Base-by-base conservation (phyloP, 2,329 filamentous ascomycete genomes). In the Davidsoniella australis region DNA sequence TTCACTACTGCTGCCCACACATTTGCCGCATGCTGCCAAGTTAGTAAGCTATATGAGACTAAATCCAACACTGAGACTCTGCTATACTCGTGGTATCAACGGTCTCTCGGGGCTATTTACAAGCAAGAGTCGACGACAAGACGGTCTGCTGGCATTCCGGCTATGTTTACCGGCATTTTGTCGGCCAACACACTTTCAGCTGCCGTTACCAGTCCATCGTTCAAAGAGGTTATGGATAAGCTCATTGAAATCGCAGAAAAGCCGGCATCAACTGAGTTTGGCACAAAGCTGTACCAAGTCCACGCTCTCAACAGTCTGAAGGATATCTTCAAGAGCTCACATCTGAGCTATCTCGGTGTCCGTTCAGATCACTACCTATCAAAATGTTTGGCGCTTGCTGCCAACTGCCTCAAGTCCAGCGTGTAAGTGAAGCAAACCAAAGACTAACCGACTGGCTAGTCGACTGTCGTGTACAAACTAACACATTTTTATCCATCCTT, bases 241-340 rank as follows among this genome's bases (percentile, higher is more conserved):
- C 68, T 87, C 4, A 72, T 76, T 53, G 60, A 63, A 3, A 78
- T 85, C 48, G 76, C 79, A 5, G 63, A 68, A 20, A 62, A 66
- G 18, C 64, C 61, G 8, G 67, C 72, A 40, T 68, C 71, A 0
- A 70, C 76, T 52, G 76, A 73, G 0, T 76, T 80, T 51, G 76
- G 72, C 26, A 73, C 73, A 2, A 80, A 82, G 39, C 66, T 96
- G 4, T 82, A 87, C 0, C 89, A 98, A 63, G 91, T 98, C 0
- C 91, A 98, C 62, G 87, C 91, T 0, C 74, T 94, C 60, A 98
- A 98, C 61, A 94, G 85, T 53, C 68, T 98, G 51, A 91, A 91
- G 60, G 87, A 94, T 55, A 80, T 94, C 2, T 91, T 95, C 63
- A 89, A 85, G 51, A 87, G 81, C 56, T 85, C 86, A 0, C 76